Evolutionary conservation across 2,329 filamentous ascomycete species (phyloP).

Genomic region (Penicillium corylophilum): DNA sequence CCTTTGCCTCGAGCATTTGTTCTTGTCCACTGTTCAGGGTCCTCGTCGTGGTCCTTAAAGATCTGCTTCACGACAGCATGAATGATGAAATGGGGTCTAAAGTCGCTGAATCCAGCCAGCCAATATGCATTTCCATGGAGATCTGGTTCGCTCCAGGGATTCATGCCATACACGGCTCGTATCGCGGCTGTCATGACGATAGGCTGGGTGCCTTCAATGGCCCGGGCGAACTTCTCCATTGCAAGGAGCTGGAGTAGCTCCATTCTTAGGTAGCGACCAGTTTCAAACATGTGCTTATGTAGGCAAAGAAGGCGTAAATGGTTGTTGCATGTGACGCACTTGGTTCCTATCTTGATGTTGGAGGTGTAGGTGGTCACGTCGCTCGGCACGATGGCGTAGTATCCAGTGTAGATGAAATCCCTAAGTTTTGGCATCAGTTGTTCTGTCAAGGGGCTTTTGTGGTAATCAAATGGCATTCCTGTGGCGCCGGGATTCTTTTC

Average conservation of each 20-base stretch:
- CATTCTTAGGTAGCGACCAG: constrained; percentile 11
- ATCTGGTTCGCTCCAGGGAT: neutral
- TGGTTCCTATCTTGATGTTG: neutral
- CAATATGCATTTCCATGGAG: neutral
- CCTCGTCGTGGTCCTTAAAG: neutral
- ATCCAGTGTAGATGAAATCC: constrained; percentile 12
- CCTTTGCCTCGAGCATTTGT: neutral
- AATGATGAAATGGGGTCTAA: neutral
- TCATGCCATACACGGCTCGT: constrained; percentile 1
- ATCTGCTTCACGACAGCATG: neutral
- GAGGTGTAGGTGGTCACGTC: constrained; percentile 2
- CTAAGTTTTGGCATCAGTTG: neutral
- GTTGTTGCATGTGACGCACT: constrained; percentile 7
- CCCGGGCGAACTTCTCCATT: constrained; percentile 2
- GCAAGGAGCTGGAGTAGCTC: constrained; percentile 9
- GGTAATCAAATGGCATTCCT: too few species aligned
- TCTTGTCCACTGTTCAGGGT: neutral
- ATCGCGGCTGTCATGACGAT: constrained; percentile 6
- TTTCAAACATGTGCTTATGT: constrained; percentile 13
- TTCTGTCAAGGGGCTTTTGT: neutral
- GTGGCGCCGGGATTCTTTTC: too few species aligned
- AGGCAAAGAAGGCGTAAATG: constrained; percentile 6
- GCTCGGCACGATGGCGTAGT: constrained; percentile 8
- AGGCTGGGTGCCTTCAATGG: constrained; percentile 1
- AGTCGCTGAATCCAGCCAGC: neutral